Percentiles rank a stretch among this genome's conserved stretches.
Evolutionary conservation across 768 basidiomycete genomes (phyloP).

Genomic region (Boletus insuetus): DNA sequence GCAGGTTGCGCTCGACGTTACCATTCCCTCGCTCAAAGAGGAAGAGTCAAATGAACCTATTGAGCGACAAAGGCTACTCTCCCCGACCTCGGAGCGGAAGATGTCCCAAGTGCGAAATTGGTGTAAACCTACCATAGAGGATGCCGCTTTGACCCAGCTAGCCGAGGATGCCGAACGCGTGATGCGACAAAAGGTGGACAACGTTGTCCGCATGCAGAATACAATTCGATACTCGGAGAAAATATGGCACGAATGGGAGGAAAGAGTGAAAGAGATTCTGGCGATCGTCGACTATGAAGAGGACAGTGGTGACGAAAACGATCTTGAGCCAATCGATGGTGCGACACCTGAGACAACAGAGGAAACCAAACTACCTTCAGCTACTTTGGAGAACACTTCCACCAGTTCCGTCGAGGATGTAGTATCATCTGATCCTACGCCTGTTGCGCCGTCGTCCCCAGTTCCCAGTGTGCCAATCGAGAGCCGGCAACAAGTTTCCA

Average conservation of each 20-base stretch:
- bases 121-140: conserved; percentile 83
- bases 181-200: conserved; percentile 92
- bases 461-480: conserved; percentile 20
- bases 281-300: conserved; percentile 57
- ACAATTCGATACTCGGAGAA: conserved; percentile 97
- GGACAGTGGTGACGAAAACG: conserved; percentile 44
- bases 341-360: conserved; percentile 24
- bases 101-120: conserved; percentile 82
- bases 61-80: conserved; percentile 86
- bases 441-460: conserved; percentile 57
- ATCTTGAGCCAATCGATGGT: conserved; percentile 32
- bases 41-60: conserved; percentile 91
- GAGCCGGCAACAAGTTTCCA: conserved; percentile 25
- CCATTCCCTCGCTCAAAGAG: conserved; percentile 86
- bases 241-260: conserved; percentile 96
- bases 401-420: conserved; percentile 25
- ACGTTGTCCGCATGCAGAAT: conserved; percentile 93
- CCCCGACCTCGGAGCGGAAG: conserved; percentile 85
- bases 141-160: conserved; percentile 78
- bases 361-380: conserved; percentile 11
- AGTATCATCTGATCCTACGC: conserved; percentile 61
- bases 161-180: conserved; percentile 85
- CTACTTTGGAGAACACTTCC: conserved; percentile 16
- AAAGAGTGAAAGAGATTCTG: conserved; percentile 71
- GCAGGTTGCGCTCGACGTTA: conserved; percentile 73